Conservation (phyloP, 345 rosid genomes). For the Linum tenue region DNA sequence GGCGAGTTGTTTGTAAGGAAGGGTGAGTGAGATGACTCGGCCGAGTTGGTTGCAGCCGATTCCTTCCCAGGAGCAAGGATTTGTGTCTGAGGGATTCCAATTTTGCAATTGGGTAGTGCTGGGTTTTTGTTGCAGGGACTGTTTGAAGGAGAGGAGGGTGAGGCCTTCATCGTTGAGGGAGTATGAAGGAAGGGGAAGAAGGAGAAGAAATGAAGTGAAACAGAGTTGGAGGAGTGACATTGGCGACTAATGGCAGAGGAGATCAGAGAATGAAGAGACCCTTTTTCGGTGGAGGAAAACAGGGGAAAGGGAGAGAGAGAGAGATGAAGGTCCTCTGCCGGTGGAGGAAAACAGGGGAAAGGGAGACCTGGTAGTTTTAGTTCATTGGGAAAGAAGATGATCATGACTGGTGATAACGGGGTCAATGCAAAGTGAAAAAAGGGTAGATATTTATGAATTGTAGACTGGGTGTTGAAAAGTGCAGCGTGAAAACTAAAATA, state of each 20-base stretch:
- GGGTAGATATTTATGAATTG: background rate
- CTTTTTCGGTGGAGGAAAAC: background rate
- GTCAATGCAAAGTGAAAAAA: background rate
- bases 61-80: slow-evolving; percentile 23
- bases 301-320: too few species aligned
- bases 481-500: too few species aligned
- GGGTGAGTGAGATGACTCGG: slow-evolving; percentile 10
- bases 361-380: background rate
- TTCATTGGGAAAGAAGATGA: background rate
- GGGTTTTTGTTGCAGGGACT: slow-evolving; percentile 9
- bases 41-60: slow-evolving; percentile 10
- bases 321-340: background rate
- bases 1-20: slow-evolving; percentile 10
- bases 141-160: slow-evolving; percentile 23
- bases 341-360: too few species aligned
- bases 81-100: slow-evolving; percentile 16
- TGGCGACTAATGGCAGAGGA: background rate
- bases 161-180: slow-evolving; percentile 19
- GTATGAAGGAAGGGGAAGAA: background rate
- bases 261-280: background rate
- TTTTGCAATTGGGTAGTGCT: background rate
- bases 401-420: background rate
- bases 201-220: background rate
- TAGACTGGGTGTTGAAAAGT: too few species aligned
- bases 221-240: background rate